Base-by-base conservation (phyloP, 2,329 filamentous ascomycete species). In the Xylaria sp. region DNA sequence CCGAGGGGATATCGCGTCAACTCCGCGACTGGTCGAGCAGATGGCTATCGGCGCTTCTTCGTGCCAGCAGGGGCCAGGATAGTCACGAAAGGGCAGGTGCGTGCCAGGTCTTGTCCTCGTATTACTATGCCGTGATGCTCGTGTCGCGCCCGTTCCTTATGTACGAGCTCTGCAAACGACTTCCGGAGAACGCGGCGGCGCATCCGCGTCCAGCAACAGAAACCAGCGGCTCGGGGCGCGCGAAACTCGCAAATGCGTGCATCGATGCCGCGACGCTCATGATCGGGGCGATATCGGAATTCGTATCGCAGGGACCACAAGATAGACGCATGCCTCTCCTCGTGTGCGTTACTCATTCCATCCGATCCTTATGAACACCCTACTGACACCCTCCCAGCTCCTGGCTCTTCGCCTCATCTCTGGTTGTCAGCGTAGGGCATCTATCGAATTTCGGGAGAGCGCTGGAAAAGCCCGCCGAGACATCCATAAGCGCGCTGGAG, bases 111-210 rank as follows among this genome's bases (percentile, higher is more conserved):
- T 72, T 87, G 7, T 79, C 82, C 0, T 83, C 84, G 1, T 87
- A 87, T 62, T 86, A 86, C 73, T 87, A 87, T 65, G 83, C 84
- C 0, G 85, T 87, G n/a, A 87, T 87, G 78, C 78, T 87, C 2
- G 84, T 87, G 0, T 85, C 85, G 0, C 77, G 85, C 0, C 85
- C 85, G 0, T 87, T 87, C 57, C 77, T 87, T 6, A 86, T 87
- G 84, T 86, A 85, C 55, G 85, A 87, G 72, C 76, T 87, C 2
- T 83, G 80, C 57, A 79, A 80, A 31, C 78, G 85, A 0, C 68
- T 86, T 3, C 79, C 80, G 0, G 81, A 83, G 10, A 75, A 70
- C 3, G 67, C 75, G 0, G 61, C 71, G 0, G 38, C 65, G 63
- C 29, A 70, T 64, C 0, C 64, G 69, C 29, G 36, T 5, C 22